Evolutionary conservation across 305 asterid species (phyloP).

Genomic region (Euphrasia arctica): DNA sequence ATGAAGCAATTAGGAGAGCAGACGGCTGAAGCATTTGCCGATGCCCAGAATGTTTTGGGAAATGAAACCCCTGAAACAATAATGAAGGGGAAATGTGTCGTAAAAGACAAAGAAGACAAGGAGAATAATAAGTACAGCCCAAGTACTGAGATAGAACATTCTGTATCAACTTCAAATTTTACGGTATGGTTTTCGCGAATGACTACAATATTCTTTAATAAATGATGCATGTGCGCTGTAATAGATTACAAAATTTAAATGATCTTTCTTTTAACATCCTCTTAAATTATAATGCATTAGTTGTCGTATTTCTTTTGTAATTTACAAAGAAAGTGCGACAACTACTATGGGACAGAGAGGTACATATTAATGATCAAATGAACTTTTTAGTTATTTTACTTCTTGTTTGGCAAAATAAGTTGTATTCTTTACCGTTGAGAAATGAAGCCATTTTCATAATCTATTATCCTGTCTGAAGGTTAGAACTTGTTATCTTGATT

Average conservation of each 20-base stretch:
- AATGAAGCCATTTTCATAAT: background rate
- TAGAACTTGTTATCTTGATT: background rate
- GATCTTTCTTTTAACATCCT: background rate
- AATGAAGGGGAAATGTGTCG: slow-evolving; percentile 53
- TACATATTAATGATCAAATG: background rate
- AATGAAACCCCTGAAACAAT: slow-evolving; percentile 82
- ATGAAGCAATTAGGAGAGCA: slow-evolving; percentile 95
- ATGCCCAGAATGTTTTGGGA: slow-evolving; percentile 89
- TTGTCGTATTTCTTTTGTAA: too few species aligned
- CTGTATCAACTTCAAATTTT: slow-evolving; percentile 37
- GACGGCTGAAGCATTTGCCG: slow-evolving; percentile 86
- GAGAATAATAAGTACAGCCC: slow-evolving; percentile 33
- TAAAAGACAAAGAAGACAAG: slow-evolving; percentile 34
- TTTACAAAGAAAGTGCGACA: too few species aligned
- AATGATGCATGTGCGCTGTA: background rate
- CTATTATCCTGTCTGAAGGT: background rate
- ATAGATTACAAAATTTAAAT: background rate
- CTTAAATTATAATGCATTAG: too few species aligned
- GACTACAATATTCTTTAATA: background rate
- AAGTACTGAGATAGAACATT: slow-evolving; percentile 29
- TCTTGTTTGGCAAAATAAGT: background rate
- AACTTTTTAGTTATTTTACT: background rate
- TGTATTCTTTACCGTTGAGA: background rate
- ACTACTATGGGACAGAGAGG: too few species aligned
- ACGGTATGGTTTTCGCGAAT: slow-evolving; percentile 45